phyloP scores from a whole-genome alignment of 2,329 filamentous ascomycete genomes.

The Fusarium acutatum region DNA sequence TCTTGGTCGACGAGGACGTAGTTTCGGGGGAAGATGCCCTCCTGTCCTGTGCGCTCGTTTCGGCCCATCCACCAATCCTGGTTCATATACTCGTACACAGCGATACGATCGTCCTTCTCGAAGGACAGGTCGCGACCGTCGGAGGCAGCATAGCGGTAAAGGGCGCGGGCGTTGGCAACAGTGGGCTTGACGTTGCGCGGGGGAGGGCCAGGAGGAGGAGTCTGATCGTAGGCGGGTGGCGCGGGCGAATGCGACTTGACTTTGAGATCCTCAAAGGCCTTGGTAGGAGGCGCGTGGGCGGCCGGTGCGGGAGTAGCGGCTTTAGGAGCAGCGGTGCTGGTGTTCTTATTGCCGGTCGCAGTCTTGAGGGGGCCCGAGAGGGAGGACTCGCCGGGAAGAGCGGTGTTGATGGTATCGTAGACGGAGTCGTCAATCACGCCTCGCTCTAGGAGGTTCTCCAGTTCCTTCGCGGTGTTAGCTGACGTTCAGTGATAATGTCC shows the following conservation, averaged over 20 bases:
- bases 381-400: conserved; percentile 77
- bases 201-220: conserved; percentile 53
- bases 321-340: conserved; percentile 39
- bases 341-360: conserved; percentile 47
- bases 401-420: conserved; percentile 76
- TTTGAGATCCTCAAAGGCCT: conserved; percentile 55
- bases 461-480: conserved; percentile 68
- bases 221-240: conserved; percentile 63
- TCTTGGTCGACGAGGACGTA: conserved; percentile 83
- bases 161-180: conserved; percentile 77
- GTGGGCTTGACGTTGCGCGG: conserved; percentile 61
- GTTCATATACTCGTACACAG: conserved; percentile 93
- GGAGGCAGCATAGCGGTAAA: conserved; percentile 82
- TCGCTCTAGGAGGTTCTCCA: conserved; percentile 87
- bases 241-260: conserved; percentile 48
- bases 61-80: conserved; percentile 95
- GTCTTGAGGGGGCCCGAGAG: conserved; percentile 60
- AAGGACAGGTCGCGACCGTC: conserved; percentile 86
- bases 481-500: neutral
- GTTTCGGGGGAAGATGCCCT: conserved; percentile 94
- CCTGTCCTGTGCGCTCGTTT: conserved; percentile 81
- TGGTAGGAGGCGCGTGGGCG: conserved; percentile 45
- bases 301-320: conserved; percentile 44
- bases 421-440: conserved; percentile 78
- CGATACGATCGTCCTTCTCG: conserved; percentile 80